Percentiles rank a stretch among this genome's conserved stretches.
These are phyloP conservation scores for Tuber umbilicatum DNA, from an alignment of 495 filamentous ascomycete species.

Conservation along the genomic window DNA sequence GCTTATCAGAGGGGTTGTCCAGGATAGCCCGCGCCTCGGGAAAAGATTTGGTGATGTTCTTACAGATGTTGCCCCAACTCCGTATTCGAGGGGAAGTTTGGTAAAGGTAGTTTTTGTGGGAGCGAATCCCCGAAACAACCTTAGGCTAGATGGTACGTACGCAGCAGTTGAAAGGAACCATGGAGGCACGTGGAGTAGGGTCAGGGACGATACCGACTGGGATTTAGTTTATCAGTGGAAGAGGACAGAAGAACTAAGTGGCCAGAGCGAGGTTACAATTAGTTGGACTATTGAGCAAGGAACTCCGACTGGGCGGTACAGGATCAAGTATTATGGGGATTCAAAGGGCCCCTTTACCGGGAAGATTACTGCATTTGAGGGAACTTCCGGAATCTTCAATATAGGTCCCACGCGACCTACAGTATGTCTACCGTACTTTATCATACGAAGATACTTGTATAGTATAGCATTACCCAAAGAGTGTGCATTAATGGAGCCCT, in stretches of 20 bases:
- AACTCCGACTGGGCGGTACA: slow-evolving; percentile 59
- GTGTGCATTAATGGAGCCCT: neutral
- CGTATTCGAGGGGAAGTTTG: slow-evolving; percentile 53
- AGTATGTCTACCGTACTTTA: neutral
- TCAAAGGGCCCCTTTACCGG: slow-evolving; percentile 60
- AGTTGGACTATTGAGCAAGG: slow-evolving; percentile 63
- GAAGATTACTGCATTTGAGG: slow-evolving; percentile 67
- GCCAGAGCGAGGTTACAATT: slow-evolving; percentile 70
- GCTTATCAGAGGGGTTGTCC: slow-evolving; percentile 75
- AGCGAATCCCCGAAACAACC: slow-evolving; percentile 83
- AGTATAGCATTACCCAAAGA: neutral
- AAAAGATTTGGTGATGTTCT: slow-evolving; percentile 71
- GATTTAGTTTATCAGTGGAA: slow-evolving; percentile 72
- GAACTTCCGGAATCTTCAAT: slow-evolving; percentile 61
- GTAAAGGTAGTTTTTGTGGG: slow-evolving; percentile 70
- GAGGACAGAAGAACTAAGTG: slow-evolving; percentile 62
- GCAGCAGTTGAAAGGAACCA: slow-evolving; percentile 66
- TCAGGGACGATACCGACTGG: slow-evolving; percentile 75
- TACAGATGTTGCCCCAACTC: slow-evolving; percentile 49
- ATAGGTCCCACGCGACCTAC: slow-evolving; percentile 40
- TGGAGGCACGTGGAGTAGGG: slow-evolving; percentile 54
- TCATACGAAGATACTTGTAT: neutral
- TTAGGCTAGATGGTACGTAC: slow-evolving; percentile 70
- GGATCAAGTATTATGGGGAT: slow-evolving; percentile 81
- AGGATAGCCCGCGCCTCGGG: slow-evolving; percentile 63